phyloP scores from a whole-genome alignment of 2,329 filamentous ascomycete genomes.

The Ophioceras dolichostomum region DNA sequence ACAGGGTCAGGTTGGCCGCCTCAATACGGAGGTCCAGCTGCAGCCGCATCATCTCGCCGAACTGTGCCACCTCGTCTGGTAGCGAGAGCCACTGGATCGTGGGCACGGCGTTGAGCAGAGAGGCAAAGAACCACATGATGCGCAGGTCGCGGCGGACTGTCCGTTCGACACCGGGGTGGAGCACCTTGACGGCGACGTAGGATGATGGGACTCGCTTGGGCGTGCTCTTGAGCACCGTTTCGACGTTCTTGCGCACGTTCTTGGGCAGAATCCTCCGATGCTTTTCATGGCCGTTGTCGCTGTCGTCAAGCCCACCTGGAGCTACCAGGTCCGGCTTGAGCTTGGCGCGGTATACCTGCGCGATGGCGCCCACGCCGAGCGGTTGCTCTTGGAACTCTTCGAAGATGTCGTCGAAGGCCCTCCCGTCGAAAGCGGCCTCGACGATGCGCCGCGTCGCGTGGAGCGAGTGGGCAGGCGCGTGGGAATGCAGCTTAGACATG shows the following conservation, averaged over 20 bases:
- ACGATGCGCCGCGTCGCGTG: slow-evolving; percentile 69
- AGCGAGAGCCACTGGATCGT: slow-evolving; percentile 97
- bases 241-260: slow-evolving; percentile 69
- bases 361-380: slow-evolving; percentile 88
- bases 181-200: slow-evolving; percentile 91
- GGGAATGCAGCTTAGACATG: slow-evolving; percentile 91
- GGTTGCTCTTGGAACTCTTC: slow-evolving; percentile 88
- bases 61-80: slow-evolving; percentile 85
- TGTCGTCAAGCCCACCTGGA: slow-evolving; percentile 45
- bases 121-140: slow-evolving; percentile 91
- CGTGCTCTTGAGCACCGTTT: slow-evolving; percentile 74
- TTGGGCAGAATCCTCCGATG: slow-evolving; percentile 35
- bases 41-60: slow-evolving; percentile 98
- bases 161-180: slow-evolving; percentile 84
- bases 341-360: slow-evolving; percentile 94
- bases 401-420: slow-evolving; percentile 81
- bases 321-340: slow-evolving; percentile 66
- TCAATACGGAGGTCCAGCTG: slow-evolving; percentile 94
- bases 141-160: slow-evolving; percentile 80
- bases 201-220: slow-evolving; percentile 77
- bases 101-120: slow-evolving; percentile 70
- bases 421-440: slow-evolving; percentile 66
- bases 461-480: slow-evolving; percentile 85
- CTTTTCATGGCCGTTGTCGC: slow-evolving; percentile 16
- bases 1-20: slow-evolving; percentile 75